These are phyloP conservation scores for Pichia kudriavzevii DNA, from an alignment of 1,139 yeast species.

Conservation along the genomic window DNA sequence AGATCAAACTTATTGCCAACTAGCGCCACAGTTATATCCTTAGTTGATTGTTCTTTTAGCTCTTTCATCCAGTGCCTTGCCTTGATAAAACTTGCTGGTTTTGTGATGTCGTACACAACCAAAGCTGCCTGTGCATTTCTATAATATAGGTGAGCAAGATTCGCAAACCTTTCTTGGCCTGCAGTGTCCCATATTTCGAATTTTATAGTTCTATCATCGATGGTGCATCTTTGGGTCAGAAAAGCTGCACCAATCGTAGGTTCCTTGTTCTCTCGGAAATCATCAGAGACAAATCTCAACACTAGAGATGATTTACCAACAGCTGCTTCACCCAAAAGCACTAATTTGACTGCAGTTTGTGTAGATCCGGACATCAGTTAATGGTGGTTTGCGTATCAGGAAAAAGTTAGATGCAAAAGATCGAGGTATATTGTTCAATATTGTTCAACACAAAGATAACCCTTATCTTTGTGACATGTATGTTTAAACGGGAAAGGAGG, in stretches of 20 bases:
- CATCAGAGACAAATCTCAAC: constrained; percentile 87
- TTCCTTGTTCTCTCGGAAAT: constrained; percentile 92
- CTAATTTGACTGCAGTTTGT: constrained; percentile 73
- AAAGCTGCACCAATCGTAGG: constrained; percentile 99
- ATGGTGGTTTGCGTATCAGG: too few species aligned
- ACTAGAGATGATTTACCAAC: constrained; percentile 95
- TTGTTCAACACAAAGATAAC: too few species aligned
- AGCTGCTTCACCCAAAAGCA: constrained; percentile 92
- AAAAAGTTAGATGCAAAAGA: too few species aligned
- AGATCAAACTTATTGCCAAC: constrained; percentile 91
- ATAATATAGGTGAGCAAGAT: constrained; percentile 95
- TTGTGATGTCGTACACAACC: constrained; percentile 92
- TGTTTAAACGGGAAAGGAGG: too few species aligned
- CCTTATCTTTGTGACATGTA: too few species aligned
- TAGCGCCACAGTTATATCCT: constrained; percentile 83
- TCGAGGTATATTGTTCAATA: too few species aligned
- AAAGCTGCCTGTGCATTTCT: constrained; percentile 98
- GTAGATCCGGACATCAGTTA: constrained; percentile 11
- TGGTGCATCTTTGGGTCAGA: constrained; percentile 86
- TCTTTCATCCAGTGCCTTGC: constrained; percentile 99
- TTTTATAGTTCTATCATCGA: constrained; percentile 84
- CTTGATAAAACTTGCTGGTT: constrained; percentile 93
- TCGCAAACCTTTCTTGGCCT: constrained; percentile 95
- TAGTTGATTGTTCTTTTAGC: constrained; percentile 88
- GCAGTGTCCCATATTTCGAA: constrained; percentile 99